phyloP scores from a whole-genome alignment of 805 yeast species.

The Hanseniaspora guilliermondii region DNA sequence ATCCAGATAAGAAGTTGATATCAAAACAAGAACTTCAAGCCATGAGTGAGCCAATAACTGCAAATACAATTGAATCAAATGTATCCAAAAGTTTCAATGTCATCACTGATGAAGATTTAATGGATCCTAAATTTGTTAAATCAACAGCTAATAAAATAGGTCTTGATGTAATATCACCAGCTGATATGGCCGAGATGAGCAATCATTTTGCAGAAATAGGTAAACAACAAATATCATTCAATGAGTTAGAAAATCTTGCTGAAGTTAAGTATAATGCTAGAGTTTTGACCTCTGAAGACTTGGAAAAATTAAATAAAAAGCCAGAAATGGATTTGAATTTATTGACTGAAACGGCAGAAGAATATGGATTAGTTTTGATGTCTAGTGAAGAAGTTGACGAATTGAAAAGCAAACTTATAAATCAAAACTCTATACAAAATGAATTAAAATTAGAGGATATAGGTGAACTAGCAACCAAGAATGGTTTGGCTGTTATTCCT shows the following conservation, averaged over 20 bases:
- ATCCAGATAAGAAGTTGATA: background rate
- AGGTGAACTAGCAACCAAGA: background rate
- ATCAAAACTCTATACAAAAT: background rate
- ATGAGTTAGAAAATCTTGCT: background rate
- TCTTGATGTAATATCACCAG: background rate
- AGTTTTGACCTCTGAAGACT: background rate
- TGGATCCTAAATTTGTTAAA: conserved; percentile 3
- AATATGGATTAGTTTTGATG: conserved; percentile 14
- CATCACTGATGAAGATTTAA: background rate
- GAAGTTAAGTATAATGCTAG: background rate
- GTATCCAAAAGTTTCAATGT: background rate
- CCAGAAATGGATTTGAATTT: conserved; percentile 2
- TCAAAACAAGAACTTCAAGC: background rate
- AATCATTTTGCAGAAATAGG: conserved; percentile 20
- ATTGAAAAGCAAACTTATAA: background rate
- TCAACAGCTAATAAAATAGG: background rate
- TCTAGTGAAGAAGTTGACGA: conserved; percentile 14
- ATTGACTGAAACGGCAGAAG: conserved; percentile 8
- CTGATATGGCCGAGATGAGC: conserved; percentile 19
- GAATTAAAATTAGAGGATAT: conserved; percentile 10
- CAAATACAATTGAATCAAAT: background rate
- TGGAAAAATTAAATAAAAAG: background rate
- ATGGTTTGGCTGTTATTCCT: conserved; percentile 12
- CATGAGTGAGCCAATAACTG: background rate
- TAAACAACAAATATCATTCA: conserved; percentile 17